These are phyloP conservation scores for Lentinula edodes DNA, from an alignment of 768 basidiomycete species.

Conservation along the genomic window DNA sequence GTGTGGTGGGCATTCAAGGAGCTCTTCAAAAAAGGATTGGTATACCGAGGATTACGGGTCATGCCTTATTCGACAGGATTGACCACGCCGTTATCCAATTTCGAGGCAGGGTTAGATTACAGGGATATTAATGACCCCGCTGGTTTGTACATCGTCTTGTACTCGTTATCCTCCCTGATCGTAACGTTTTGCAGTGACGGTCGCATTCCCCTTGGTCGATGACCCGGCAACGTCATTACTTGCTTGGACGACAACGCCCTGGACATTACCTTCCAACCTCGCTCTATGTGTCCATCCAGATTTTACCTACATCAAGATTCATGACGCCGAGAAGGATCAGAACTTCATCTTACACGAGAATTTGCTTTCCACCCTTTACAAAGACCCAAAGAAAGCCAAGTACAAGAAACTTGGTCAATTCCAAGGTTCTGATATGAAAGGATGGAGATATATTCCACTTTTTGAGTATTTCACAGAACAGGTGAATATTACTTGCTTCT, in stretches of 20 bases:
- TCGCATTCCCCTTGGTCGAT: slow-evolving; percentile 89
- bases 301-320: slow-evolving; percentile 93
- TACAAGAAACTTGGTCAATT: slow-evolving; percentile 87
- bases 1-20: slow-evolving; percentile 99
- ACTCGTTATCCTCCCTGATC: background rate
- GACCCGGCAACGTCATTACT: slow-evolving; percentile 86
- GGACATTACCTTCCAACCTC: slow-evolving; percentile 96
- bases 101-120: slow-evolving; percentile 91
- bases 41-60: slow-evolving; percentile 89
- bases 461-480: slow-evolving; percentile 97
- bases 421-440: slow-evolving; percentile 90
- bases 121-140: slow-evolving; percentile 93
- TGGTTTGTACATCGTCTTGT: slow-evolving; percentile 35
- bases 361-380: slow-evolving; percentile 84
- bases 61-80: slow-evolving; percentile 99
- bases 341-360: slow-evolving; percentile 92
- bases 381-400: slow-evolving; percentile 95
- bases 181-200: slow-evolving; percentile 54
- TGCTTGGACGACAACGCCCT: slow-evolving; percentile 99
- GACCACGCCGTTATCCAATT: slow-evolving; percentile 95
- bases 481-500: slow-evolving; percentile 35
- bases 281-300: slow-evolving; percentile 95
- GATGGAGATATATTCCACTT: slow-evolving; percentile 90
- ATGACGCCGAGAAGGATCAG: slow-evolving; percentile 78
- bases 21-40: slow-evolving; percentile 87